Base-by-base conservation (phyloP, 1,284 basidiomycete species). In the Heterobasidion occidentale region DNA sequence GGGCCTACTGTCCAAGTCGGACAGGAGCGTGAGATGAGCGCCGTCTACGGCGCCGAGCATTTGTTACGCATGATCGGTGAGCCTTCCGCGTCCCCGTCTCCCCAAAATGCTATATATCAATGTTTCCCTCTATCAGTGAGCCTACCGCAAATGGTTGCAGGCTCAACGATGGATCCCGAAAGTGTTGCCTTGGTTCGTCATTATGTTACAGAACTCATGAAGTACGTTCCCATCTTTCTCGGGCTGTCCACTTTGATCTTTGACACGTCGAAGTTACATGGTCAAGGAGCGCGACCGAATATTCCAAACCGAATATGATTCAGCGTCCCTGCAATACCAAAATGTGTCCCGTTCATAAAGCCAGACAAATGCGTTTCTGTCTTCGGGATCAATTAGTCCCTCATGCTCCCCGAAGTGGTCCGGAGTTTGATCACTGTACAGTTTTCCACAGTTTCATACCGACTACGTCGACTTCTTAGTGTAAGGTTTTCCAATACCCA, bases 11-110 rank as follows among this genome's bases (percentile, higher is more conserved):
- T 90, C 20, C 71, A 78, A 54, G 73, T 86, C 5, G 88, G 84
- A 3, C 76, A 84, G 60, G 88, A 90, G 66, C 89, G 87, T 67
- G 88, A 93, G 63, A 92, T 97, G 83, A 94, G 92, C 67, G 77
- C 83, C 54, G 80, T 98, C 17, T 99, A 99, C 65, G 97, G 96
- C 0, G 94, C 92, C 4, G 96, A 99, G 68, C 96, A 99, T 70
- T 69, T 99, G 14, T 69, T 98, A 58, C 77, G 96, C 53, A 86
- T 99, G 78, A 79, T 99, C 61, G 95, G 94, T 97, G 62, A 48
- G 46, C 19, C 8, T 14, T 51, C n/a, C n/a, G 1, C 11, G 1
- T 17, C 11, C 9, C 5, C 12, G 9, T 42, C 38, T 42, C 27
- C 27, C 27, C 5, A 27, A 27, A n/a, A 42, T 42, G 7, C 6